Percentiles rank a stretch among this genome's conserved stretches.
These are phyloP conservation scores for Xylaria intraflava DNA, from an alignment of 495 filamentous ascomycete species.

Conservation along the genomic window DNA sequence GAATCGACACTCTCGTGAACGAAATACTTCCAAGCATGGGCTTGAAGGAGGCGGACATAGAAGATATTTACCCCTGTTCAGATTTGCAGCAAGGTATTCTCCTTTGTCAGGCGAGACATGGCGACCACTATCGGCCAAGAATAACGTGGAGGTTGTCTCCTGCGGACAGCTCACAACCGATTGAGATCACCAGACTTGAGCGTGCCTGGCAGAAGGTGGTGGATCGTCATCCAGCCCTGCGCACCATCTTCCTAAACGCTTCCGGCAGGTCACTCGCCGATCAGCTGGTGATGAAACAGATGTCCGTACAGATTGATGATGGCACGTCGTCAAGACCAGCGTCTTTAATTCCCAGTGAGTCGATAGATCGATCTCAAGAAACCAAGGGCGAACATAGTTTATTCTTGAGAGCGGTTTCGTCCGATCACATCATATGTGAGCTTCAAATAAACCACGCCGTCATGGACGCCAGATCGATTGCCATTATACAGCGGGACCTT, in stretches of 20 bases:
- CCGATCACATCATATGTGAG: neutral
- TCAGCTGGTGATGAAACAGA: constrained; percentile 35
- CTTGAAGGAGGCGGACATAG: too few relatives aligned
- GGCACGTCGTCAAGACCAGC: neutral
- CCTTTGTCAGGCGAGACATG: constrained; percentile 43
- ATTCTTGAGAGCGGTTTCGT: neutral
- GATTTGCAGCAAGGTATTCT: constrained; percentile 42
- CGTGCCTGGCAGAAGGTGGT: constrained; percentile 50
- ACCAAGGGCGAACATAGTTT: neutral
- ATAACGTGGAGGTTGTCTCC: constrained; percentile 1
- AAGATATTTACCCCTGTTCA: constrained; percentile 40
- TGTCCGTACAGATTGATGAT: neutral
- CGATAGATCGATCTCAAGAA: neutral
- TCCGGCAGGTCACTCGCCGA: constrained; percentile 45
- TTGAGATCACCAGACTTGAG: constrained; percentile 36
- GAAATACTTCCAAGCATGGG: too few relatives aligned
- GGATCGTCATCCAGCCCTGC: constrained; percentile 44
- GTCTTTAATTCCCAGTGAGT: neutral
- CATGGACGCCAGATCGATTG: neutral
- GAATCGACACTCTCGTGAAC: too few relatives aligned
- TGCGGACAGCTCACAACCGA: constrained; percentile 6
- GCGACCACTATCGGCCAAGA: constrained; percentile 31
- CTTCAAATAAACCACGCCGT: neutral
- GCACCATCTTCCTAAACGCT: constrained; percentile 47
- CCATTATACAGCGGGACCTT: neutral